Evolutionary conservation across 2,329 filamentous ascomycete species (phyloP), one percentile per base, ranked within the genome.

Genomic region (Cylindrodendrum hubeiense): DNA sequence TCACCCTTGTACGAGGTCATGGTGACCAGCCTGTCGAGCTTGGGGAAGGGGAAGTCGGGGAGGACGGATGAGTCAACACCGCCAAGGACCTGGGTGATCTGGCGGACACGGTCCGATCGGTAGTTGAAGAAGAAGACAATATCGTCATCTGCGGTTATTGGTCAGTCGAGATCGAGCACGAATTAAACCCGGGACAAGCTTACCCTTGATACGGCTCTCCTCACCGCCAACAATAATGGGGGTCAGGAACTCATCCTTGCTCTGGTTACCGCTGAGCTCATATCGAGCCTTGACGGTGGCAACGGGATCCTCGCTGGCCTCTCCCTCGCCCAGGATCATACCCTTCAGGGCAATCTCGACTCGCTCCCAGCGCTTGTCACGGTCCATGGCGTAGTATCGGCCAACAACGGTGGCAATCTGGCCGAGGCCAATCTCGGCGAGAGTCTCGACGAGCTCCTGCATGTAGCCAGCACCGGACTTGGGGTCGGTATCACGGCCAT

Each of bases 111-210:
- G 80, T 99, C 96, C 63, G 96, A 98, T 77, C 96, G 94, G 88
- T 99, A 99, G 90, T 99, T 99, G 93, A 99, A 99, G 90, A 98
- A 98, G 89, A 98, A 98, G 76, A 98, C 88, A 58, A 94, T 95
- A 79, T 99, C 96, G 72, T 92, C 87, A 78, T 98, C 94, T 94
- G 24, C 9, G 17, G 15, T 5, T 10, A 21, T 17, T 19, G 30
- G 64, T 69, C 30, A 72, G 69, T 41, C 46, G 12, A 37, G 28
- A 24, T 10, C 4, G 9, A 26, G 10, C 37, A 44, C 22, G 39
- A 15, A 37, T 50, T 44, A n/a, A 37, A 60, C 7, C 8, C 21
- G 21, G 33, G n/a, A 9, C 0, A 22, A 44, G 44, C 84, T 73
- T 82, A 93, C 92, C 92, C 85, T 97, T 90, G 78, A 99, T 91